phyloP scores from a whole-genome alignment of 495 filamentous ascomycete species.

The Penicillium robsamsonii region DNA sequence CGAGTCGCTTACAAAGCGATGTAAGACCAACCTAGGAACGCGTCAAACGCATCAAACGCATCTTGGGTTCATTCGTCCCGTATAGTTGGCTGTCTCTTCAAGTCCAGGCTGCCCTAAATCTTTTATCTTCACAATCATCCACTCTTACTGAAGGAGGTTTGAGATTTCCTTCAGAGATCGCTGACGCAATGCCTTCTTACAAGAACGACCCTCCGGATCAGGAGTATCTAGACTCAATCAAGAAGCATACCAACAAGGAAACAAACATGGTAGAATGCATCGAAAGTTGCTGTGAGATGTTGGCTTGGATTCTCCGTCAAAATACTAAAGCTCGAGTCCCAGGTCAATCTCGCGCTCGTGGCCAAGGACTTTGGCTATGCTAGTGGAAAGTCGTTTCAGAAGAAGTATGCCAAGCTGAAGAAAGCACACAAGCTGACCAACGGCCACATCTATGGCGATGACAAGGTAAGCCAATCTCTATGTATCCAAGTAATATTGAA shows the following conservation, averaged over 20 bases:
- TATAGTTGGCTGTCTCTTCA: too few species aligned
- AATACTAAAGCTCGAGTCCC: neutral
- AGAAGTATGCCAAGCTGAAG: neutral
- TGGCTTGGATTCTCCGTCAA: neutral
- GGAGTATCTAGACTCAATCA: neutral
- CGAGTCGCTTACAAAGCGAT: too few species aligned
- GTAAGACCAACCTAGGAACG: too few species aligned
- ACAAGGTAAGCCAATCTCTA: neutral
- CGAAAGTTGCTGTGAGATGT: neutral
- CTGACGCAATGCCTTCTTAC: neutral
- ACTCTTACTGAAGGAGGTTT: neutral
- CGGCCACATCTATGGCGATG: neutral
- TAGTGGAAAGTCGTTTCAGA: neutral
- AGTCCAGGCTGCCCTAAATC: neutral
- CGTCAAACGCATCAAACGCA: neutral
- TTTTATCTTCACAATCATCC: neutral
- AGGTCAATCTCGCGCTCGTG: neutral
- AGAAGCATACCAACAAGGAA: neutral
- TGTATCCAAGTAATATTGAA: neutral
- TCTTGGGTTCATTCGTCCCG: neutral
- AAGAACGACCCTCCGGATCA: neutral
- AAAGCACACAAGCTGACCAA: neutral
- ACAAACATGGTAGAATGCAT: neutral
- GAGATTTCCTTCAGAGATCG: neutral
- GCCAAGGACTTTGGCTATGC: neutral